Evolutionary conservation across 106 monocot species (phyloP), one percentile per base, ranked within the genome.

Genomic region (Ottelia alismoides): DNA sequence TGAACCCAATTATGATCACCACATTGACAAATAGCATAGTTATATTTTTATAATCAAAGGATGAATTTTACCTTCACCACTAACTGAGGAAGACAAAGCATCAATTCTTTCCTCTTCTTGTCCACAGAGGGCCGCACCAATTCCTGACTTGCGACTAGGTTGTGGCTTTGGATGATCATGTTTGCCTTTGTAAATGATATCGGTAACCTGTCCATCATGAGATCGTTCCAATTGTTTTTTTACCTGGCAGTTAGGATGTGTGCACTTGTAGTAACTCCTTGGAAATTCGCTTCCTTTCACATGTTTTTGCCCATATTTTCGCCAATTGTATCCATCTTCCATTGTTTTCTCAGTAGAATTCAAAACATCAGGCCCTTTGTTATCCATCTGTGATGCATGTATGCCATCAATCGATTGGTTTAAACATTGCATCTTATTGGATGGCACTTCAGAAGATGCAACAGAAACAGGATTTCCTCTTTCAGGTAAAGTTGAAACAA

Each of bases 281-380:
- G 94, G 94, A 70, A 81, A 89, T 67, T 88, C 94, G 72, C 88
- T 78, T 71, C 94, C 94, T 76, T 96, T 96, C 11, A 96, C 94
- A 76, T 71, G 94, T 60, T 96, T 96, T 22, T 96, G 94, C 9
- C 94, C 94, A 76, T 96, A 96, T 70, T 96, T 96, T 35, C 94
- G 63, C 94, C 94, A 96, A 65, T 88, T 96, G 69, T 88, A 96
- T 25, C 92, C 86, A 79, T 96, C 94, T 57, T 96, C 94, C 54
- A 60, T 30, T 25, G 74, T 74, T 58, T 79, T 92, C 20, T 92
- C 81, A 48, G 31, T 64, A 24, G 44, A 47, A 52, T 21, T 16
- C 3, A 48, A 72, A 19, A 59, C 17, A 77, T 27, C 58, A 52
- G 57, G 53, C 31, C 46, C 66, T 62, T 56, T 75, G 30, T 44